A percentile compares a stretch with the other conserved stretches of the same genome.
phyloP scores from a whole-genome alignment of 108 stramenopile genomes.

The Cyclostephanos invisitatus region DNA sequence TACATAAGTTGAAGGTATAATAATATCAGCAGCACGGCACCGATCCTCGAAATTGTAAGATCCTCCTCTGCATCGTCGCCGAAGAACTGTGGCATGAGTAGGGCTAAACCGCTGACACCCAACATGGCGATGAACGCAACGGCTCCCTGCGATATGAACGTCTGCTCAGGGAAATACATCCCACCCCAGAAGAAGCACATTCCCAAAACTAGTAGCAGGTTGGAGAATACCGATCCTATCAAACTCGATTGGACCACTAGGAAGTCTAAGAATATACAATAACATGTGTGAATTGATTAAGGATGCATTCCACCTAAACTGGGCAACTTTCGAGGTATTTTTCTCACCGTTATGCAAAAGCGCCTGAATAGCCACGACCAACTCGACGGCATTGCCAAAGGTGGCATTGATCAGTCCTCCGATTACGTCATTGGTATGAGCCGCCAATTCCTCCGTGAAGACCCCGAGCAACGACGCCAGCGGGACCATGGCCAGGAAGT shows the following conservation, averaged over 20 bases:
- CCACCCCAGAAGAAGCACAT: conserved; percentile 97
- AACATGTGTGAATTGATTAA: neutral
- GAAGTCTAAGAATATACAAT: conserved; percentile 45
- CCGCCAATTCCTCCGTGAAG: conserved; percentile 95
- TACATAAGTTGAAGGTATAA: conserved; percentile 91
- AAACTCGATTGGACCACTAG: conserved; percentile 95
- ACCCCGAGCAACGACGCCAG: conserved; percentile 92
- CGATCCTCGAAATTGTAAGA: conserved; percentile 76
- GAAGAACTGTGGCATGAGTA: conserved; percentile 88
- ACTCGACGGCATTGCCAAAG: conserved; percentile 96
- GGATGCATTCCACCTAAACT: neutral
- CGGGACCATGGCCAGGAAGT: conserved; percentile 93
- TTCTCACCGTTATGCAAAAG: conserved; percentile 49
- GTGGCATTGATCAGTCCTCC: conserved; percentile 97
- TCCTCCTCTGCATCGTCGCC: conserved; percentile 40
- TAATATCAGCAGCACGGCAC: conserved; percentile 82
- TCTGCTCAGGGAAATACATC: conserved; percentile 83
- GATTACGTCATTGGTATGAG: conserved; percentile 94
- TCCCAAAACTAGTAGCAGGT: conserved; percentile 93
- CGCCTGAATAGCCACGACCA: conserved; percentile 89
- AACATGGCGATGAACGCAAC: conserved; percentile 80
- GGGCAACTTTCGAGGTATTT: neutral
- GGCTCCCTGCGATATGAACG: conserved; percentile 77
- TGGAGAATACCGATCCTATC: conserved; percentile 95
- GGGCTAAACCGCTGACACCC: conserved; percentile 77